Percentiles rank a stretch among this genome's conserved stretches.
These are phyloP conservation scores for Termitomyces eurrhizus DNA, from an alignment of 768 basidiomycete genomes.

Conservation along the genomic window DNA sequence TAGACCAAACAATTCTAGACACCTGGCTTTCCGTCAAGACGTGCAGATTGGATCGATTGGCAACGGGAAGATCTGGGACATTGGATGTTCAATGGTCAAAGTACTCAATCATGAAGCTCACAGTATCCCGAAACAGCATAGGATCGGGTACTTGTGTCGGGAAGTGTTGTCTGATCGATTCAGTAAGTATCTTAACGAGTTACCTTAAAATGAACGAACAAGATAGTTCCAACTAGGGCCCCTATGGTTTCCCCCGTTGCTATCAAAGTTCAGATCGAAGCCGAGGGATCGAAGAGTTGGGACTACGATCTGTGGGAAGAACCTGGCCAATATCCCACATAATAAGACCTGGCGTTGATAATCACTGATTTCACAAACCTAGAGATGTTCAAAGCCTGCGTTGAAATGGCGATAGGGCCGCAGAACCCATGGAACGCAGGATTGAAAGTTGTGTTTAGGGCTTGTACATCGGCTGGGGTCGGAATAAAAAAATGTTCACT, in stretches of 20 bases:
- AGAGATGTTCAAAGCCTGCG: conserved; percentile 12
- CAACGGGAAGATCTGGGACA: conserved; percentile 7
- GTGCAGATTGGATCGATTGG: conserved; percentile 11
- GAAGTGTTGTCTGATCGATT: conserved; percentile 4
- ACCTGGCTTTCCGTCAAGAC: conserved; percentile 10
- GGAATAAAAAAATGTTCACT: conserved; percentile 16
- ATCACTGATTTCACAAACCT: not conserved
- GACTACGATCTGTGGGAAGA: conserved; percentile 1
- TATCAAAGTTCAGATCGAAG: conserved; percentile 10
- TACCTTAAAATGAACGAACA: not conserved
- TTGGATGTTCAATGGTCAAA: not conserved
- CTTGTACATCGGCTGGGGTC: not conserved
- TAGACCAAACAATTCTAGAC: conserved; percentile 10
- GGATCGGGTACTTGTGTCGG: conserved; percentile 12
- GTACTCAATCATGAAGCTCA: not conserved
- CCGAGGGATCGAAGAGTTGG: conserved; percentile 13
- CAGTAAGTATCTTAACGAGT: not conserved
- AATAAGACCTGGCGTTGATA: not conserved
- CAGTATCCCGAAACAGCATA: conserved; percentile 16
- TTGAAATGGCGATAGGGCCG: conserved; percentile 12
- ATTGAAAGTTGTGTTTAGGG: conserved; percentile 8
- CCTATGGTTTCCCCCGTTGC: conserved; percentile 13
- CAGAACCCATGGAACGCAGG: conserved; percentile 8
- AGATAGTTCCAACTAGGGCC: conserved; percentile 13
- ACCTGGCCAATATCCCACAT: not conserved